phyloP scores from a whole-genome alignment of 1,284 basidiomycete species.

The Malassezia yamatoensis region DNA sequence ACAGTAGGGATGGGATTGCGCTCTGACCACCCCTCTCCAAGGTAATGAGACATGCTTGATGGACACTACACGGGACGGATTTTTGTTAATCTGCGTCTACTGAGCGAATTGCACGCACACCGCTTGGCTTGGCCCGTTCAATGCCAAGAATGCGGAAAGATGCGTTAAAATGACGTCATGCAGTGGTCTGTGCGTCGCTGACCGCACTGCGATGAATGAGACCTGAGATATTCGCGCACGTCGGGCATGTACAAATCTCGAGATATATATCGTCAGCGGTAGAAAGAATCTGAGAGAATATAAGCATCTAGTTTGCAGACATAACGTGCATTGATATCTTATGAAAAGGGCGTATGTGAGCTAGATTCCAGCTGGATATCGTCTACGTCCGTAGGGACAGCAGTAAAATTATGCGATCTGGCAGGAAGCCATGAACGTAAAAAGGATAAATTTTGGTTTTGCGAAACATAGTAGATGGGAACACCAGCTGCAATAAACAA shows the following conservation, averaged over 20 bases:
- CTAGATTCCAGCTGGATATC: background rate
- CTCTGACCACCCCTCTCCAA: constrained; percentile 37
- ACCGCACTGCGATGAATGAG: no score
- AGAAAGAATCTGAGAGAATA: no score
- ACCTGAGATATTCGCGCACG: no score
- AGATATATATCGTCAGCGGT: no score
- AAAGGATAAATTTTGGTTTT: constrained; percentile 5
- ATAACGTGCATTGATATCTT: background rate
- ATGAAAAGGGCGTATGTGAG: background rate
- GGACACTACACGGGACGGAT: background rate
- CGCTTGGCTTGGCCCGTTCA: no score
- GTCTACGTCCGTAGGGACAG: background rate
- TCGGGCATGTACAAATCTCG: no score
- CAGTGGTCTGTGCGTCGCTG: background rate
- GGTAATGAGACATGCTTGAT: constrained; percentile 24
- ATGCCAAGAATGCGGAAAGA: no score
- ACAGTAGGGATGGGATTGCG: constrained; percentile 36
- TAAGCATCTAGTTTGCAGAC: no score
- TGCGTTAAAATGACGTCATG: background rate
- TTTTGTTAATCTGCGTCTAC: background rate
- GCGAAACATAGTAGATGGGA: constrained; percentile 38
- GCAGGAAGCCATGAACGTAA: background rate
- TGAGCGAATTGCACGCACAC: background rate
- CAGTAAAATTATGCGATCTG: background rate
- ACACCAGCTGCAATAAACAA: constrained; percentile 32